These are phyloP conservation scores for Myxozyma kluyveri DNA, from an alignment of 805 yeast genomes.

Conservation along the genomic window DNA sequence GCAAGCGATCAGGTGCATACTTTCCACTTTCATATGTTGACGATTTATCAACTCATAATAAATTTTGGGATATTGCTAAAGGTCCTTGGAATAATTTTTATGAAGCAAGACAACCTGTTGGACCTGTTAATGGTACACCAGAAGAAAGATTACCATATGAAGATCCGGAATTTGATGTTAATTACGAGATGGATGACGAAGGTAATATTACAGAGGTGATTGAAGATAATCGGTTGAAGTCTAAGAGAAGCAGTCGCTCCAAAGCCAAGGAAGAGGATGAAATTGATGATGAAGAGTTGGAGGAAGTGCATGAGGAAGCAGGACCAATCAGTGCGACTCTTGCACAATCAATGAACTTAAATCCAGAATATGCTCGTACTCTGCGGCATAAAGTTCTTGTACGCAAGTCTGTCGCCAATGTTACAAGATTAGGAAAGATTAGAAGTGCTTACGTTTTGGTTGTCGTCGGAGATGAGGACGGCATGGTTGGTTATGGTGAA, in stretches of 20 bases:
- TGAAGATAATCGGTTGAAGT: constrained; percentile 1
- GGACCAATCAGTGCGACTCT: not conserved
- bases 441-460: constrained; percentile 78
- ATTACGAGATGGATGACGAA: not conserved
- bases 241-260: not conserved
- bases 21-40: constrained; percentile 71
- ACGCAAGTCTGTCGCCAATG: constrained; percentile 75
- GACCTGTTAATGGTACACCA: constrained; percentile 29
- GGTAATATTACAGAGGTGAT: not conserved
- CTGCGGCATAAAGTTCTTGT: constrained; percentile 8
- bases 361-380: constrained; percentile 6
- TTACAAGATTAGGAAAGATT: constrained; percentile 89
- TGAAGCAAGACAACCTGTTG: constrained; percentile 54
- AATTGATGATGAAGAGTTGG: not conserved
- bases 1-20: constrained; percentile 45
- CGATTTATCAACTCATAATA: constrained; percentile 69
- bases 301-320: not conserved
- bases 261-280: not conserved
- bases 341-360: constrained; percentile 1
- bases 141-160: not conserved
- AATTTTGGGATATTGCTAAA: constrained; percentile 66
- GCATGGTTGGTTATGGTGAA: constrained; percentile 92
- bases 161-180: not conserved
- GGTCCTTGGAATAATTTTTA: constrained; percentile 48
- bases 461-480: constrained; percentile 88